Conservation (phyloP, 192 early-diverging fungal genomes). For the Paraglomus brasilianum region DNA sequence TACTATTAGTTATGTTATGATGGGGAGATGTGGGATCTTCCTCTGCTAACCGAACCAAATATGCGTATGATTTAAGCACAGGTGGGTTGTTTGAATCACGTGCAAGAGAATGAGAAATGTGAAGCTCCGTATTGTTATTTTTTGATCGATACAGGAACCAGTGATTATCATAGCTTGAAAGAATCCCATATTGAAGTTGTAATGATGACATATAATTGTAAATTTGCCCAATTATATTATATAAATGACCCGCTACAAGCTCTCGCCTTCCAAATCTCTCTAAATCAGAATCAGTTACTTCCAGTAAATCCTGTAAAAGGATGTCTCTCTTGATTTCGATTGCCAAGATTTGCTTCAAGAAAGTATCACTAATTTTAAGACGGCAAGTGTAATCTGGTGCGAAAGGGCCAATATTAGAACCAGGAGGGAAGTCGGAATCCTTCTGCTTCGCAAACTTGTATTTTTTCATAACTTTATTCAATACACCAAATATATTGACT, state of each 20-base stretch:
- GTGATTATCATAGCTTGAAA: conserved; percentile 22
- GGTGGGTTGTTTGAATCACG: conserved; percentile 12
- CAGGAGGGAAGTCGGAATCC: conserved; percentile 15
- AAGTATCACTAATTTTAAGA: conserved; percentile 13
- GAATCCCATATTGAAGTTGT: conserved; percentile 6
- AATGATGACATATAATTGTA: conserved; percentile 27
- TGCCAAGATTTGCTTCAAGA: too few species aligned
- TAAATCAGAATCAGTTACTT: conserved; percentile 3
- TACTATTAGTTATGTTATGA: too few species aligned
- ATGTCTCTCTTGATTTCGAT: conserved; percentile 20
- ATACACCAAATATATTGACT: too few species aligned
- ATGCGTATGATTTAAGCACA: conserved; percentile 21
- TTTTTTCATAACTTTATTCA: too few species aligned
- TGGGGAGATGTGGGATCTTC: background rate
- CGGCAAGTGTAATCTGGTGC: conserved; percentile 23
- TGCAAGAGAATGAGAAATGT: conserved; percentile 24
- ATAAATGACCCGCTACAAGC: too few species aligned
- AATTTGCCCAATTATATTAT: conserved; percentile 18
- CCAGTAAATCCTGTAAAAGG: conserved; percentile 12
- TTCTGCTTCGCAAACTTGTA: background rate
- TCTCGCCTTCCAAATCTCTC: conserved; percentile 14
- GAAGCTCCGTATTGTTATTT: conserved; percentile 21
- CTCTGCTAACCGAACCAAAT: conserved; percentile 1
- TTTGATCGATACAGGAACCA: conserved; percentile 17
- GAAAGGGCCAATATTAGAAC: too few species aligned